Evolutionary conservation across 2,329 filamentous ascomycete species (phyloP), one percentile per base, ranked within the genome.

Genomic region (Myriosclerotinia scirpicola): DNA sequence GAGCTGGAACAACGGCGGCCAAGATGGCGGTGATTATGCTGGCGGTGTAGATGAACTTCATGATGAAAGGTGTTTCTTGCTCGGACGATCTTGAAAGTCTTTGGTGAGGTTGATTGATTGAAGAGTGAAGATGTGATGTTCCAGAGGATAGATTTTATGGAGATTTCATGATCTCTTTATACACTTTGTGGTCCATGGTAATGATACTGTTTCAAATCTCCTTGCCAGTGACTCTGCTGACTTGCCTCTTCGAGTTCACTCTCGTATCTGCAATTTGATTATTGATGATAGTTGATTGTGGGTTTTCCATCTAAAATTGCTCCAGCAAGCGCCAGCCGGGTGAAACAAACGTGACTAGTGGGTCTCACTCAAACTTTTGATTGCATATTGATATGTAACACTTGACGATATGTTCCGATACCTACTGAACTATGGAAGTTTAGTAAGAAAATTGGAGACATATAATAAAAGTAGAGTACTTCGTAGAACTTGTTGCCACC

Each of bases 11-110:
- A 30, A 42, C 36, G 42, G 60, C 36, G 22, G 60, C 60, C 22
- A 63, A 30, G 36, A 63, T 52, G 48, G 48, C 48, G 15, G 60
- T 63, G 60, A 63, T 63, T 36, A 63, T 54, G 48, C 60, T 42
- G 48, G 60, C 42, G 22, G 60, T 63, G 22, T 54, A 63, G 50
- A 63, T n/a, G 36, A 63, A 42, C 60, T 63, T 63, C 60, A 63
- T 63, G 36, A 54, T 54, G 59, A 42, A 38, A 5, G 11, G 0
- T 40, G 5, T 3, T 40, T 40, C n/a, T n/a, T n/a, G n/a, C n/a
- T n/a, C n/a, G 2, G 8, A 54, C 3, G 36, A 15, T n/a, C 34
- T 11, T 3, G 6, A 42, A 6, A 20, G 17, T 5, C 5, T 5
- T 15, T 52, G 30, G 9, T 62, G 34, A 5, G 15, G 22, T 54